phyloP scores from a whole-genome alignment of 202 grass and related monocot species.

The Carex sylvatica region DNA sequence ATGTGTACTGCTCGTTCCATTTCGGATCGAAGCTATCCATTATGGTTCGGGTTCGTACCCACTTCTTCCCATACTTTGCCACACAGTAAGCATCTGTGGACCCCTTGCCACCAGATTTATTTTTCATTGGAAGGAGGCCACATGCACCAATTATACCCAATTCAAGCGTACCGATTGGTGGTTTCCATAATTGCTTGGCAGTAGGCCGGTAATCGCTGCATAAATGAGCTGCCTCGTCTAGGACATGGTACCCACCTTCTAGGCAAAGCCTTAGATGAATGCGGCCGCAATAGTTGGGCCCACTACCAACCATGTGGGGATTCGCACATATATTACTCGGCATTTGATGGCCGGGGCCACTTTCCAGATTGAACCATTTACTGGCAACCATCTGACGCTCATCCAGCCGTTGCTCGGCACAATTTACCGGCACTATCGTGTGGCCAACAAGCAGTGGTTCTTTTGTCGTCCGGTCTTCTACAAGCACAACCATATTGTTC shows the following conservation, averaged over 20 bases:
- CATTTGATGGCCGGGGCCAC: background rate
- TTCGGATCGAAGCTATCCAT: constrained; percentile 70
- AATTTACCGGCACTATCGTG: constrained; percentile 46
- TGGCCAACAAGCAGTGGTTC: constrained; percentile 58
- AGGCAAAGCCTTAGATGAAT: constrained; percentile 72
- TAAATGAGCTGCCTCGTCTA: constrained; percentile 95
- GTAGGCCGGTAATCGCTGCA: constrained; percentile 96
- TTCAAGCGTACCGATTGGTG: constrained; percentile 77
- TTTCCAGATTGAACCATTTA: constrained; percentile 68
- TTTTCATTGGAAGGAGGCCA: constrained; percentile 84
- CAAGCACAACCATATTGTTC: constrained; percentile 43
- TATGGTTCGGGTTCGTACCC: constrained; percentile 84
- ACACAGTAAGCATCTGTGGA: constrained; percentile 94
- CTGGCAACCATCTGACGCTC: constrained; percentile 65
- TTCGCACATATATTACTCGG: background rate
- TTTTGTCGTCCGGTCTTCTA: constrained; percentile 83
- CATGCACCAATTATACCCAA: constrained; percentile 71
- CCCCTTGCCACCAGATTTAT: constrained; percentile 58
- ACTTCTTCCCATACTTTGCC: constrained; percentile 97
- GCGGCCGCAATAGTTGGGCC: constrained; percentile 56
- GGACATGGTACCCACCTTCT: constrained; percentile 88
- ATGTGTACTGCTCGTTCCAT: constrained; percentile 99
- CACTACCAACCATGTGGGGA: background rate
- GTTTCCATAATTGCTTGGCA: constrained; percentile 91
- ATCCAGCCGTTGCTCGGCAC: constrained; percentile 73